Conservation (phyloP, 441 rosid genomes). For the Syzygium malaccense region DNA sequence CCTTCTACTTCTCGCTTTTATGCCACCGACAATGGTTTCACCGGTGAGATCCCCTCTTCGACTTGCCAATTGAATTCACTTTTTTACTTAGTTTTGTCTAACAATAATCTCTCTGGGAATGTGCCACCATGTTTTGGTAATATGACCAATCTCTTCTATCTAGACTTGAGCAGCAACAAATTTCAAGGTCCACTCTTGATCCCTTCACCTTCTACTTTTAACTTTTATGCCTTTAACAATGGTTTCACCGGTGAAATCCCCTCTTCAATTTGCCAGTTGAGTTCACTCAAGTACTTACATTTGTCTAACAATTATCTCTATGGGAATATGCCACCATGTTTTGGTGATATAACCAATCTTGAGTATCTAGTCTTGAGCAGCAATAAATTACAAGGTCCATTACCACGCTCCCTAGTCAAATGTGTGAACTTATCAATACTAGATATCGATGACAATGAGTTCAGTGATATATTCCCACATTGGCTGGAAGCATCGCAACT, state of each 20-base stretch:
- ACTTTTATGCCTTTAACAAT: not conserved
- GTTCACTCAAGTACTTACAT: rapidly evolving
- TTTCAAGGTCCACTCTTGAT: too few species aligned
- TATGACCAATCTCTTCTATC: too few species aligned
- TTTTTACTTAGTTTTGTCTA: rapidly evolving
- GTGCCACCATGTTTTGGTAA: too few species aligned
- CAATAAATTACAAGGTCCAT: not conserved
- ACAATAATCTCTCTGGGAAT: too few species aligned
- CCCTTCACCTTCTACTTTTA: too few species aligned
- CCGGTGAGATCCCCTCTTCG: not conserved
- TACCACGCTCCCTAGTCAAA: not conserved
- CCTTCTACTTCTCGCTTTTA: rapidly evolving
- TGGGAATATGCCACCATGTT: rapidly evolving
- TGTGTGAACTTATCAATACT: rapidly evolving
- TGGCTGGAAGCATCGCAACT: not conserved
- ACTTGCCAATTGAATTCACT: too few species aligned
- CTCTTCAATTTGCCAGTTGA: not conserved
- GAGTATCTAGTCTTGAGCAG: rapidly evolving
- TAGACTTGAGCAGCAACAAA: too few species aligned
- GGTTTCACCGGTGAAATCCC: not conserved
- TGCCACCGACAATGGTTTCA: not conserved
- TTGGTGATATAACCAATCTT: not conserved
- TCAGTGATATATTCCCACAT: not conserved
- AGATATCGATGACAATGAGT: rapidly evolving
- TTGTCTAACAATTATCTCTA: not conserved